phyloP scores from a whole-genome alignment of 164 flowering plant species.

The Cinnamomum micranthum region DNA sequence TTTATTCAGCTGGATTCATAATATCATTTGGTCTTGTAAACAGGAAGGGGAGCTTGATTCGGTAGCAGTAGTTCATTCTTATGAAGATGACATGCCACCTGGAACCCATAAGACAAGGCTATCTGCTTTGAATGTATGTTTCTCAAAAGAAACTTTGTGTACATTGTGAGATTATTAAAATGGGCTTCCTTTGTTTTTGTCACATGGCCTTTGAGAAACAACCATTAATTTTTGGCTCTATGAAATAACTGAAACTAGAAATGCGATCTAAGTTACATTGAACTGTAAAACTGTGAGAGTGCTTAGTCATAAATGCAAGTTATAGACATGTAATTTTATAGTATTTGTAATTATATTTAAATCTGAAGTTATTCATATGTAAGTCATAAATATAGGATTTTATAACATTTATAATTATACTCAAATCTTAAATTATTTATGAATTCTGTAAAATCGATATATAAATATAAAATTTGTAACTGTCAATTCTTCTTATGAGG shows the following conservation, averaged over 20 bases:
- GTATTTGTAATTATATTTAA: too few species aligned
- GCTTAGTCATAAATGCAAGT: too few species aligned
- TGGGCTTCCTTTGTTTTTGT: not conserved
- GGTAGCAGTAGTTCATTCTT: constrained; percentile 74
- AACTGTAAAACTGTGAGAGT: too few species aligned
- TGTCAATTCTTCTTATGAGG: too few species aligned
- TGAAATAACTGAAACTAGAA: not conserved
- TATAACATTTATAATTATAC: too few species aligned
- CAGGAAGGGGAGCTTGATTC: constrained; percentile 88
- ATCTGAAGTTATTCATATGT: too few species aligned
- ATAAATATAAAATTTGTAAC: too few species aligned
- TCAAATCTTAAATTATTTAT: too few species aligned
- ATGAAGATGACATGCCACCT: constrained; percentile 74
- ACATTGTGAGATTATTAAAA: not conserved
- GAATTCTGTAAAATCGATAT: too few species aligned
- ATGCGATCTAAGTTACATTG: not conserved
- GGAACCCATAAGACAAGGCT: constrained; percentile 81
- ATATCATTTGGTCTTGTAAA: constrained; percentile 5
- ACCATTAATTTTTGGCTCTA: not conserved
- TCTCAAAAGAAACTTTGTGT: not conserved
- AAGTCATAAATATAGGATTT: too few species aligned
- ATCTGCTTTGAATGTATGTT: constrained; percentile 76
- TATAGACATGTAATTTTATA: too few species aligned
- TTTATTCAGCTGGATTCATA: not conserved
- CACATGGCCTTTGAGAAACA: not conserved